Evolutionary conservation across 2,329 filamentous ascomycete species (phyloP), one percentile per base, ranked within the genome.

Genomic region (Cladobotryum protrusum): DNA sequence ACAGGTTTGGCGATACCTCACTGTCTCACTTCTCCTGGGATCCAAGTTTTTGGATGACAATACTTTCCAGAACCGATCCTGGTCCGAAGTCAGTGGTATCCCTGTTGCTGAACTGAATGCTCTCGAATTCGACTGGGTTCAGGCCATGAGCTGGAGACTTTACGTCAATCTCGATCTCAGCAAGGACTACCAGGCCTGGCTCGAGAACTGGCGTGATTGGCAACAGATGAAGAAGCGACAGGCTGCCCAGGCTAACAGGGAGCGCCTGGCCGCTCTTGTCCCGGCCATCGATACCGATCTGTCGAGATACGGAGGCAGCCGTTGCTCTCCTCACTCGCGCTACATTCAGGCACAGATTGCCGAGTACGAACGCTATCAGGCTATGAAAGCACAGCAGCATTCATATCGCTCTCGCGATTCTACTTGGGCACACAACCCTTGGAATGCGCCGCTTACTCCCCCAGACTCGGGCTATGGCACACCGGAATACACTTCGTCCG

Each of bases 21-120:
- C 90, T 6, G 86, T 92, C 35, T 83, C 87, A 7, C 74, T 96
- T 50, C 79, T 96, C 46, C 77, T 96, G 47, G 91, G 89, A 53
- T 95, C 89, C 81, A 96, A 96, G 73, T 96, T 96, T 63, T 75
- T 96, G 57, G 91, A 96, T 63, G 91, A 96, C 75, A 96, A 96
- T 71, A 96, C 91, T 5, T 96, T 96, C 71, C 91, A 96, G 76
- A 96, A 96, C 72, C 86, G 89, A 49, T 96, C 91, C 1, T 96
- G 91, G 91, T 89, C 91, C 5, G 91, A 96, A 64, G 91, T 96
- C 47, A 96, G 89, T 69, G 89, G 88, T 54, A 95, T 96, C 57
- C 77, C 85, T 32, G 89, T 96, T 17, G 71, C 79, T 3, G 89
- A 96, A 63, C 77, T 96, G 58, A 96, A 96, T 71, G 75, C 78